Base-by-base conservation (phyloP, 768 basidiomycete species). In the Calocera cornea region DNA sequence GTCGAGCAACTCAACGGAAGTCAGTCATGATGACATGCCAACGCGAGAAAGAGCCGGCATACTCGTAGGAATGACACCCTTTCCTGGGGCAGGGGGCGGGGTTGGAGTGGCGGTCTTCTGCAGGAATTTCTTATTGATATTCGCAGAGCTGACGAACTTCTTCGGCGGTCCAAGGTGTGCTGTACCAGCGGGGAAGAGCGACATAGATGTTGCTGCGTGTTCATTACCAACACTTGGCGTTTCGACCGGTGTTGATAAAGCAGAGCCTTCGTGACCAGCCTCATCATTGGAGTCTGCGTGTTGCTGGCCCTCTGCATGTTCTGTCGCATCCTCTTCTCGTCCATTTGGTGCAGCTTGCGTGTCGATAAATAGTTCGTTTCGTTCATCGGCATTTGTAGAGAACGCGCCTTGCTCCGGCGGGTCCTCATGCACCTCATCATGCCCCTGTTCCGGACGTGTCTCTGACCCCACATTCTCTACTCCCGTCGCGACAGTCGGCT, bases 101-200 rank as follows among this genome's bases (percentile, higher is more conserved):
- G 54, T 29, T 44, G 85, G 79, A 47, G 86, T 76, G 5, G 86
- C 86, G 66, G 88, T 89, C 83, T 95, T 95, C 80, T 93, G 90
- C 47, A 97, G 80, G 77, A 97, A 98, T 77, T 91, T 92, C 85
- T 94, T 95, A 80, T 92, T 95, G 77, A 97, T 92, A 75, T 92
- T 93, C 70, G 92, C 85, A 33, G 92, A 85, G 74, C 81, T 90
- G 77, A 94, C 54, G 54, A 60, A 60, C 31, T 60, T 60, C 54
- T 60, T 60, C 54, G 54, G 54, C 5, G 11, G 54, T 60, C 54
- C 54, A 11, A 19, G 54, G 31, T 60, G 54, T 33, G 27, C 54
- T 33, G 31, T 10, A 33, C 54, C 54, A 29, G 24, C 16, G 7
- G 54, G 27, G 54, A 29, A 33, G 2, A 19, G 5, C 8, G 54